These are phyloP conservation scores for Solanum neorickii DNA, from an alignment of 257 asterid genomes.

Conservation along the genomic window DNA sequence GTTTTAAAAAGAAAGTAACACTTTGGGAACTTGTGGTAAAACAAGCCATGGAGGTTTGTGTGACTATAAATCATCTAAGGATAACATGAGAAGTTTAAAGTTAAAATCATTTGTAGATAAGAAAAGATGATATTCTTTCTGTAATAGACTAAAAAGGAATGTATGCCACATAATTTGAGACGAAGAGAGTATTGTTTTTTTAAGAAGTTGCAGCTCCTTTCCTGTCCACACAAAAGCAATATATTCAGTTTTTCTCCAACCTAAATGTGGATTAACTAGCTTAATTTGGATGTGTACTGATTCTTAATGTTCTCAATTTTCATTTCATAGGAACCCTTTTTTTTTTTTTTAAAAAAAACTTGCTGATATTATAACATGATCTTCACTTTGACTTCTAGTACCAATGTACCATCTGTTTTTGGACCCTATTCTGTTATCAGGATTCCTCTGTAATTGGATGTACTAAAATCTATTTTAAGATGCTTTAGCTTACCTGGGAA, in stretches of 20 bases:
- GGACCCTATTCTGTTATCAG: neutral
- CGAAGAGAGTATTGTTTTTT: neutral
- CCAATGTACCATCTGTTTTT: neutral
- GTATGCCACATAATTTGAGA: neutral
- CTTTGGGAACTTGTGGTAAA: neutral
- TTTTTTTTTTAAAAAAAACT: neutral
- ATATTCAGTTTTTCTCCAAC: neutral
- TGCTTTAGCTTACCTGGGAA: neutral
- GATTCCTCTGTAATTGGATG: neutral
- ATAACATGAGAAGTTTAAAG: neutral
- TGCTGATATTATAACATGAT: neutral
- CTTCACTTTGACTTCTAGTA: neutral
- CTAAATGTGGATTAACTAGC: neutral
- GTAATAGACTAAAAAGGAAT: neutral
- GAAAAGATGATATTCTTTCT: neutral
- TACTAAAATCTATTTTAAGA: neutral
- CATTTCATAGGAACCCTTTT: neutral
- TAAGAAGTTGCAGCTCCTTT: neutral
- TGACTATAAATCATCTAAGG: neutral
- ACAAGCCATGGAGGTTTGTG: neutral
- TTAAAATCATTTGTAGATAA: neutral
- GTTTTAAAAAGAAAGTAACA: neutral
- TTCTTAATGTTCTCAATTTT: neutral
- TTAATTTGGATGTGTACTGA: neutral
- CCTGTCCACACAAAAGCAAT: neutral